Percentiles rank a stretch among this genome's conserved stretches.
Conservation (phyloP, 352 stramenopile genomes). For the Phytophthora gonapodyides region DNA sequence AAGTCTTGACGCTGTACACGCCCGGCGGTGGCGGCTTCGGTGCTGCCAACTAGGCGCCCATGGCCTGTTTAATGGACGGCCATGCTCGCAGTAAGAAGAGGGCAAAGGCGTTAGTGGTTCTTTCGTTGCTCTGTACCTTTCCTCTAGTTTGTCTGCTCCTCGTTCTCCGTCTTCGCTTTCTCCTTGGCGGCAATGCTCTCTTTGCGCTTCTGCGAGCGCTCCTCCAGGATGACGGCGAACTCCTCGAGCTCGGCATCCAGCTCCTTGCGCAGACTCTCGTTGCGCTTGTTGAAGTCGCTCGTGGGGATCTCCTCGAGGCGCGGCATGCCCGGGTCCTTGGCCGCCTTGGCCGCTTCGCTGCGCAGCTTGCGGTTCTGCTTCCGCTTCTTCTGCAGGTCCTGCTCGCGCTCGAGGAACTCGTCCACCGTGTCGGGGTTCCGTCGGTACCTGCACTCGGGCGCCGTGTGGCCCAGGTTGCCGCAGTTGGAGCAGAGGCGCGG, state of each 20-base stretch:
- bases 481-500: slow-evolving; percentile 82
- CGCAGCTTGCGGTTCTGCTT: slow-evolving; percentile 25
- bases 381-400: slow-evolving; percentile 27
- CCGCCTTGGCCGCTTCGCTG: slow-evolving; percentile 17
- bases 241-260: slow-evolving; percentile 70
- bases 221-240: slow-evolving; percentile 47
- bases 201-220: slow-evolving; percentile 22
- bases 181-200: not conserved
- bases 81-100: slow-evolving; percentile 17
- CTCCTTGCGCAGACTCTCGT: slow-evolving; percentile 56
- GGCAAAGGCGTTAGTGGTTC: slow-evolving; percentile 19
- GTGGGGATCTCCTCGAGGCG: slow-evolving; percentile 24
- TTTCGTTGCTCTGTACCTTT: slow-evolving; percentile 21
- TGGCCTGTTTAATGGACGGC: not conserved
- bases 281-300: slow-evolving; percentile 47
- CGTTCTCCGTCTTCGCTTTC: slow-evolving; percentile 23
- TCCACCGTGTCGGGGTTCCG: slow-evolving; percentile 36
- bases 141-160: slow-evolving; percentile 22
- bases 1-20: slow-evolving; percentile 96
- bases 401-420: slow-evolving; percentile 28
- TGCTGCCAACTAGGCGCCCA: slow-evolving; percentile 24
- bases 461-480: slow-evolving; percentile 66
- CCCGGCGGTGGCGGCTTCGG: slow-evolving; percentile 97
- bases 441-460: slow-evolving; percentile 51
- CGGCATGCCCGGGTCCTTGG: slow-evolving; percentile 16